Evolutionary conservation across 345 rosid species (phyloP).

Genomic region (Dovyalis caffra): DNA sequence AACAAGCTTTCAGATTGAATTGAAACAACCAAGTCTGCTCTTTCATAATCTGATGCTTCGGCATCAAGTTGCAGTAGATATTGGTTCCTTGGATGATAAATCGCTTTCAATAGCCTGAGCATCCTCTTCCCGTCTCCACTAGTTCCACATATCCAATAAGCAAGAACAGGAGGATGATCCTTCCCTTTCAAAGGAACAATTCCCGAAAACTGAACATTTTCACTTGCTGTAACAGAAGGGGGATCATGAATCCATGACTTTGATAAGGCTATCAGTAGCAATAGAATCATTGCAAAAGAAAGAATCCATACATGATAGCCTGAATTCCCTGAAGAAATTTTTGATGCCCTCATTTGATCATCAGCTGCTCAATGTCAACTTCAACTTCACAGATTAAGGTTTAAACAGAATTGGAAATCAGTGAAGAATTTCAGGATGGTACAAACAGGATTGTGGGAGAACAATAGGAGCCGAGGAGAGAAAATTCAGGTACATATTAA

Average conservation of each 20-base stretch:
- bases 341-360: slow-evolving; percentile 15
- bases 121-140: slow-evolving; percentile 38
- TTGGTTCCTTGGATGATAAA: slow-evolving; percentile 41
- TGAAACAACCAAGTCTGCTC: slow-evolving; percentile 12
- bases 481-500: neutral
- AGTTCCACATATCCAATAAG: slow-evolving; percentile 37
- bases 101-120: slow-evolving; percentile 33
- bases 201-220: neutral
- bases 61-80: slow-evolving; percentile 39
- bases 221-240: neutral
- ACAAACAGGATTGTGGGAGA: neutral
- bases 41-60: slow-evolving; percentile 22
- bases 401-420: neutral
- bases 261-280: slow-evolving; percentile 4
- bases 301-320: slow-evolving; percentile 15
- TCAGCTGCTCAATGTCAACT: too few species aligned
- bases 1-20: slow-evolving; percentile 24
- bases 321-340: slow-evolving; percentile 6
- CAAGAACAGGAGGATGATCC: slow-evolving; percentile 35
- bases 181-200: slow-evolving; percentile 20
- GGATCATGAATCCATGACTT: slow-evolving; percentile 8
- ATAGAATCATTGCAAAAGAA: slow-evolving; percentile 3
- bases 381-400: neutral
- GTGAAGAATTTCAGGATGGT: neutral
- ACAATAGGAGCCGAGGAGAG: neutral